Base-by-base conservation (phyloP, 2,329 filamentous ascomycete genomes). In the Seiridium cupressi region DNA sequence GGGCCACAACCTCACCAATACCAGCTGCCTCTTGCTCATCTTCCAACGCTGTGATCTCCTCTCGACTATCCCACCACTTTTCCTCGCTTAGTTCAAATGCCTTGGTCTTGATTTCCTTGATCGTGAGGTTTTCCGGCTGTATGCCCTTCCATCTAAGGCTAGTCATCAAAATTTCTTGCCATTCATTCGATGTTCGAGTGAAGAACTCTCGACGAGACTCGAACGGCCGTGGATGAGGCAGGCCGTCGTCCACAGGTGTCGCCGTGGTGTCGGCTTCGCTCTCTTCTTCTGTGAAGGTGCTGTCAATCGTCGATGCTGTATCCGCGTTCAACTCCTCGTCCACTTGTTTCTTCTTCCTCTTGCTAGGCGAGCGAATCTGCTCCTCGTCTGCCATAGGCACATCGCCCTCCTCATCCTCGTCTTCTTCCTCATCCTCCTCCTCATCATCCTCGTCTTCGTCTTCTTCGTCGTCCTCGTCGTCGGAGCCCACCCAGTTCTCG, bases 11-110 rank as follows among this genome's bases (percentile, higher is more conserved):
- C 78, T 98, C 95, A 13, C 93, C 91, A 74, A 98, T 97, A 8
- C 95, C 93, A 40, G 93, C 92, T 54, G 91, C 93, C 76, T 97
- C 94, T 79, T 98, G 93, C 78, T 97, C 94, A 76, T 97, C 94
- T 76, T 99, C 95, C 70, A 98, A 76, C 5, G 87, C 90, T 58
- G 89, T 90, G 65, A 99, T 91, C 77, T 98, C 94, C 78, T 99
- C 95, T 68, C 95, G 85, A 72, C 90, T 93, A 80, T 97, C 95
- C 95, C 95, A 99, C 95, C 95, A 99, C 74, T 96, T 97, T 77
- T 93, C 91, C 76, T 99, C 95, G 46, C 93, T 93, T 64, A 92
- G 83, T 71, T 92, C 89, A 73, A 97, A 99, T 1, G 93, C 95
- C 72, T 87, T 88, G 69, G 93, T 90, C 74, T 96, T 93, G 69